Percentiles rank a stretch among this genome's conserved stretches.
Evolutionary conservation across 164 flowering plant species (phyloP).

Genomic region (Macadamia tetraphylla): DNA sequence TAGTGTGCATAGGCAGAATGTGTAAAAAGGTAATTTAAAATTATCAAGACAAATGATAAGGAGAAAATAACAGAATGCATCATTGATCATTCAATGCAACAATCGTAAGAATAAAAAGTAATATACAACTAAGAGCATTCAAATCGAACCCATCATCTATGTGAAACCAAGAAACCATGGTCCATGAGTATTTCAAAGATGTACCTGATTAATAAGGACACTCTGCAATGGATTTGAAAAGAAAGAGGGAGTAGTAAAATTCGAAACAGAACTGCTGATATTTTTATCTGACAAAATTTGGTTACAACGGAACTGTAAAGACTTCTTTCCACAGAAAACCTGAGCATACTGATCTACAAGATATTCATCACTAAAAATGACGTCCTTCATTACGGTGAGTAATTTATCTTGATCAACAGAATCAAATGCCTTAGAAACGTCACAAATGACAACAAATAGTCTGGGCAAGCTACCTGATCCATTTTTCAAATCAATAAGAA

Average conservation of each 20-base stretch:
- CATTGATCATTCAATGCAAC: background rate
- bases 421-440: constrained; percentile 90
- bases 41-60: constrained; percentile 1
- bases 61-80: background rate
- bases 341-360: constrained; percentile 28
- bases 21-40: background rate
- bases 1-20: background rate
- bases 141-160: background rate
- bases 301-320: constrained; percentile 30
- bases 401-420: constrained; percentile 75
- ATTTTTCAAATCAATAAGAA: constrained; percentile 42
- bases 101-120: background rate
- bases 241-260: constrained; percentile 14
- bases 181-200: background rate
- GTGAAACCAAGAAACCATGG: background rate
- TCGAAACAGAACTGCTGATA: constrained; percentile 5
- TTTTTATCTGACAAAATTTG: constrained; percentile 21
- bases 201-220: constrained; percentile 64
- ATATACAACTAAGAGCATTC: background rate
- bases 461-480: constrained; percentile 26
- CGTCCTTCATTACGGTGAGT: constrained; percentile 54
- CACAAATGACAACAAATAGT: constrained; percentile 60
- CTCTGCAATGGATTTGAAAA: constrained; percentile 28
- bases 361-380: constrained; percentile 45
- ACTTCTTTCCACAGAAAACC: constrained; percentile 46